Evolutionary conservation across 1,139 yeast genomes (phyloP), one percentile per base, ranked within the genome.

Genomic region (Candida tetrigidarum): DNA sequence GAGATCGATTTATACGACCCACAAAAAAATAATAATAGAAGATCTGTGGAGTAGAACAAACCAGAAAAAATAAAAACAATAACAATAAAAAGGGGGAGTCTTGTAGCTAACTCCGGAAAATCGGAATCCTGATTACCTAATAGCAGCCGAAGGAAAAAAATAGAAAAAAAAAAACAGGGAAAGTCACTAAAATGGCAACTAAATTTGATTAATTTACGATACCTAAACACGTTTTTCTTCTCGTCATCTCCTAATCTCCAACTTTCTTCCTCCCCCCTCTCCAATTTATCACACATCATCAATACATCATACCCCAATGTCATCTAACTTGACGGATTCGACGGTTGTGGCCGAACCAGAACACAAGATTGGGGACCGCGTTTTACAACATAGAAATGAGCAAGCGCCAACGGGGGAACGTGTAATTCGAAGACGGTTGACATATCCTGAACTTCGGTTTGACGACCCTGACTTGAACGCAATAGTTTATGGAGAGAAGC

Each of bases 281-380:
- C n/a, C n/a, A n/a, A n/a, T n/a, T n/a, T n/a, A n/a, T n/a, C n/a
- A n/a, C n/a, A n/a, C n/a, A n/a, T n/a, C n/a, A n/a, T n/a, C n/a
- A n/a, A n/a, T n/a, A n/a, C n/a, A n/a, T n/a, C n/a, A n/a, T 14
- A 32, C 22, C 15, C 9, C 32, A 9, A 38, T 38, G 41, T 38
- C 41, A 7, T 38, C 41, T 1, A 30, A 38, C 20, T 22, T 38
- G 6, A 38, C 41, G 9, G 41, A 29, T 8, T 38, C 41, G 15
- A 38, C 41, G 0, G 35, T 12, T 10, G 19, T 29, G 8, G 14
- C 33, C 2, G 23, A 19, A 4, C 33, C 26, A 9, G 22, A 20
- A 9, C 35, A 41, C 26, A 26, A 34, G 28, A 27, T 52, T 10
- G 54, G 55, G n/a, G 55, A 52, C 35, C 42, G 41, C 38, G 55